Evolutionary conservation across 2,329 filamentous ascomycete genomes (phyloP), one percentile per base, ranked within the genome.

Genomic region (Pseudogymnoascus sp.): DNA sequence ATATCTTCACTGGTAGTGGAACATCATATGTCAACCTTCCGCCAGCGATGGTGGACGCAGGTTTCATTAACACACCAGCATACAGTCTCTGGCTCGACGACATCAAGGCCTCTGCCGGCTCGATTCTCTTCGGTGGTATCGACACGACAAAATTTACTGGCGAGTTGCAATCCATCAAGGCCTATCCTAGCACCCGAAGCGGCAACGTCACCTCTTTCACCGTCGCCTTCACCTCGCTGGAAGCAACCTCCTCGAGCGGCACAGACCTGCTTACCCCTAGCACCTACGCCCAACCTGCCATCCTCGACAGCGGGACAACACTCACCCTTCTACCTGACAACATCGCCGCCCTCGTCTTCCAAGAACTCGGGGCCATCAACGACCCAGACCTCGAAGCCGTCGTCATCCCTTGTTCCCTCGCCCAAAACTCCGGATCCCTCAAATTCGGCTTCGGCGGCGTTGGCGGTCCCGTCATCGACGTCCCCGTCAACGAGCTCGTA

Each of bases 261-360:
- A 65, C 18, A 21, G 45, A 55, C 23, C 21, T 39, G 10, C 60
- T 71, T 26, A 71, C 69, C 4, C 57, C 67, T 3, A 19, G 60
- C 8, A 64, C 66, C 61, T 73, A 72, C 37, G 71, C 83, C 0
- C 69, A 76, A 7, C 71, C 76, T 26, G 77, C 81, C 28, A 77
- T 84, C 57, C 76, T 88, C 23, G 85, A 88, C 71, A 85, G 82
- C 12, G 87, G 87, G 60, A 85, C 82, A 63, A 86, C 82, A 39
- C 74, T 88, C 60, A 86, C 81, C 70, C 82, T 85, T 63, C 77
- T 90, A 2, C 87, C 87, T 2, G 73, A 81, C 61, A 67, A 74
- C 30, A 71, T 88, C 61, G 78, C 82, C 61, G 63, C 72, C 26
- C 65, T 70, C 30, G 72, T 84, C 33, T 75, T 73, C 67, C 61